phyloP scores from a whole-genome alignment of 2,329 filamentous ascomycete genomes.

The Epichloe amarillans region DNA sequence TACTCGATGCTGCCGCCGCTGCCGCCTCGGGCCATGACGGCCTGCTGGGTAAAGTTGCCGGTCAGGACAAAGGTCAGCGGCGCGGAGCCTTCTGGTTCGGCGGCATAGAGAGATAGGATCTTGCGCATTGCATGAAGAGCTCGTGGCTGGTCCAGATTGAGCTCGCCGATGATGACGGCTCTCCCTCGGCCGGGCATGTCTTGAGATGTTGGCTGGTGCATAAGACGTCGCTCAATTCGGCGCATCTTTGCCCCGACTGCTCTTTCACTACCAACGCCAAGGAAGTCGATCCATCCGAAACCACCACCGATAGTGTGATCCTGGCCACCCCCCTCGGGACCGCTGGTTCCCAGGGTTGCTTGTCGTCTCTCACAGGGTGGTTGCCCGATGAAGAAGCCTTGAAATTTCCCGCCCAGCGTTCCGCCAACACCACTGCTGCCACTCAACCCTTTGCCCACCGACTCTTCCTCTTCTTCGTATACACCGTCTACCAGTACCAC shows the following conservation, averaged over 20 bases:
- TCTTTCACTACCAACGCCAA: constrained; percentile 81
- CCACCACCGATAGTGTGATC: constrained; percentile 59
- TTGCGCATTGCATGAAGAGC: constrained; percentile 70
- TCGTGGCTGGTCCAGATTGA: constrained; percentile 75
- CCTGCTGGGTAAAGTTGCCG: constrained; percentile 65
- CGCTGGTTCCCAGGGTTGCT: constrained; percentile 60
- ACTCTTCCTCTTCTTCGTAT: constrained; percentile 86
- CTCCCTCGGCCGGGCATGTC: constrained; percentile 31
- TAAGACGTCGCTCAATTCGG: constrained; percentile 56
- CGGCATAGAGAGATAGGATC: constrained; percentile 61
- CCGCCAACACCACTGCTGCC: constrained; percentile 75
- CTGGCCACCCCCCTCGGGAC: constrained; percentile 36
- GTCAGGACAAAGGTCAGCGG: constrained; percentile 73
- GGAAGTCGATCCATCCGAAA: constrained; percentile 95
- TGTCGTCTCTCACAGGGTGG: constrained; percentile 81
- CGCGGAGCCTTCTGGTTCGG: constrained; percentile 46
- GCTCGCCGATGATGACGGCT: constrained; percentile 68
- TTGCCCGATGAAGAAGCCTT: constrained; percentile 81
- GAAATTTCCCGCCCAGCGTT: constrained; percentile 81
- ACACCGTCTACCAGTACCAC: constrained; percentile 87
- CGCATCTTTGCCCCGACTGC: constrained; percentile 75
- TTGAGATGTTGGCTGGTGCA: constrained; percentile 29
- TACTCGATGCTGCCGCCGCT: constrained; percentile 83
- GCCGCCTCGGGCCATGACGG: constrained; percentile 53
- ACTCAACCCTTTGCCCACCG: constrained; percentile 54